Conservation (phyloP, 1,284 basidiomycete genomes). For the Rhodotorula sp. region DNA sequence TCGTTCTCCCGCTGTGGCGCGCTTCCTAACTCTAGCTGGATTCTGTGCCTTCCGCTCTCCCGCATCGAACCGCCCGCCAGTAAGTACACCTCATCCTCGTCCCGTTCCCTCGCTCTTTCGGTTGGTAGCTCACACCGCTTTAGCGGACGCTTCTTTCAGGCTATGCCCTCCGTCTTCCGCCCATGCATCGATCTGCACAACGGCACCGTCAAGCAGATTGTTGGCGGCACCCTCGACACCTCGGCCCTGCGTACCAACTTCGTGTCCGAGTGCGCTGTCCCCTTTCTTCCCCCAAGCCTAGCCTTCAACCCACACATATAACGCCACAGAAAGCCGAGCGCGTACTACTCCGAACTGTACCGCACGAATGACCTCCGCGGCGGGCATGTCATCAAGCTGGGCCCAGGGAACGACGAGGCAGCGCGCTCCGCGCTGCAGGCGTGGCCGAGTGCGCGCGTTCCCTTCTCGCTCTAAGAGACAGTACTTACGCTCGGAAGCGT, state of each 20-base stretch:
- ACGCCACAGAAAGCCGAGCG: conserved; percentile 72
- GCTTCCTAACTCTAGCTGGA: too few relatives aligned
- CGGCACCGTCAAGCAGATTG: conserved; percentile 96
- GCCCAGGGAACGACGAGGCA: conserved; percentile 80
- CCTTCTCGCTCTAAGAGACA: too few relatives aligned
- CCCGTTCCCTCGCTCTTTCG: neutral
- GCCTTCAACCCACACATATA: neutral
- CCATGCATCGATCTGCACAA: conserved; percentile 97
- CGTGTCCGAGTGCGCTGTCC: conserved; percentile 70
- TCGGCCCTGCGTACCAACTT: conserved; percentile 83
- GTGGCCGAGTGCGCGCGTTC: conserved; percentile 68
- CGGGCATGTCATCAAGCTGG: conserved; percentile 96
- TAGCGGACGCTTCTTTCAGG: neutral
- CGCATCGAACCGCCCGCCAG: too few relatives aligned
- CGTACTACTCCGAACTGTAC: conserved; percentile 81
- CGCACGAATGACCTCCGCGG: conserved; percentile 68
- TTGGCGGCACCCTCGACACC: conserved; percentile 83
- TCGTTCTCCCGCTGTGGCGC: too few relatives aligned
- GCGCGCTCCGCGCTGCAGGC: conserved; percentile 76
- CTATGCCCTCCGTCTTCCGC: conserved; percentile 61
- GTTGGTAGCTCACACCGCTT: neutral
- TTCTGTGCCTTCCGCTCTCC: too few relatives aligned
- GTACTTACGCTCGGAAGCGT: neutral
- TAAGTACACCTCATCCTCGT: neutral
- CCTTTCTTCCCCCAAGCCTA: neutral